Percentiles rank a stretch among this genome's conserved stretches.
These are phyloP conservation scores for Exophiala spinifera DNA, from an alignment of 2,329 filamentous ascomycete genomes.

Conservation along the genomic window DNA sequence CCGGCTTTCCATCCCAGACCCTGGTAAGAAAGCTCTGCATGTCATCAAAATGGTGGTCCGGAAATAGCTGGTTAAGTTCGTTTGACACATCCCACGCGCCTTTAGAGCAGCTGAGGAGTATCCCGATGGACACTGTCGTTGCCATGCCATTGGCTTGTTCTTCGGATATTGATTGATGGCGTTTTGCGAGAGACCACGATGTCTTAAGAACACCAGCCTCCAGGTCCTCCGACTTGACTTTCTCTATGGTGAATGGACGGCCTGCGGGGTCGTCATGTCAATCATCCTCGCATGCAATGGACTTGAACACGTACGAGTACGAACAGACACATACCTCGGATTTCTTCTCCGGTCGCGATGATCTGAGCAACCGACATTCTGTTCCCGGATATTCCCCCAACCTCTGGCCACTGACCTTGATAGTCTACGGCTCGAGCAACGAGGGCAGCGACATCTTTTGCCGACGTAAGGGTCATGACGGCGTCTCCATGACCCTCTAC, in stretches of 20 bases:
- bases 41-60: slow-evolving; percentile 35
- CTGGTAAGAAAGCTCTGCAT: slow-evolving; percentile 33
- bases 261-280: slow-evolving; percentile 20
- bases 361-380: slow-evolving; percentile 33
- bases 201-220: slow-evolving; percentile 38
- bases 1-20: slow-evolving; percentile 31
- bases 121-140: slow-evolving; percentile 23
- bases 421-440: slow-evolving; percentile 41
- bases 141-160: slow-evolving; percentile 31
- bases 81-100: slow-evolving; percentile 33
- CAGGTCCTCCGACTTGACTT: slow-evolving; percentile 49
- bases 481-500: slow-evolving; percentile 34
- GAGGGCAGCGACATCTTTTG: slow-evolving; percentile 37
- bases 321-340: slow-evolving; percentile 35
- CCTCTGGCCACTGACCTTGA: slow-evolving; percentile 41
- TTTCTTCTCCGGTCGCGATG: slow-evolving; percentile 35
- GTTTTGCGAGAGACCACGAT: slow-evolving; percentile 28
- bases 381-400: slow-evolving; percentile 41
- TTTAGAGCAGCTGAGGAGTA: slow-evolving; percentile 28
- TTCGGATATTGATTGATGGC: slow-evolving; percentile 32
- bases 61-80: slow-evolving; percentile 38
- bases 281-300: slow-evolving; percentile 17
- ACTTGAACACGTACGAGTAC: not conserved
- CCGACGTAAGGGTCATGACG: slow-evolving; percentile 35
- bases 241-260: slow-evolving; percentile 37